Conservation (phyloP, 2,329 filamentous ascomycete species). For the Calycina marina region DNA sequence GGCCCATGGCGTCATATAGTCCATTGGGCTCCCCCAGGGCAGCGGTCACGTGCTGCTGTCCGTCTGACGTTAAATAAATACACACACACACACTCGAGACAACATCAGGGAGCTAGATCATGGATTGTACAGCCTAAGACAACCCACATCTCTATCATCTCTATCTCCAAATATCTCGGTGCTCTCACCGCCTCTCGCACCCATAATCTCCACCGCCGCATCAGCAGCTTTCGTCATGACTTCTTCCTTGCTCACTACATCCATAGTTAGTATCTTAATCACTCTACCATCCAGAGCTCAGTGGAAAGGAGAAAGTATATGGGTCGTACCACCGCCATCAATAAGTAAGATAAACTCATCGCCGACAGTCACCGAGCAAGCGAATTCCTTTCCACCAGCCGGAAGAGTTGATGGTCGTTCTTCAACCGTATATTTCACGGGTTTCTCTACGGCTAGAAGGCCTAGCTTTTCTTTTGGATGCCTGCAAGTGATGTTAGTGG, state of each 20-base stretch:
- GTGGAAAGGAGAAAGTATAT: neutral
- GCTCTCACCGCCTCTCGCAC: no score
- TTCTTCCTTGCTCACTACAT: conserved; percentile 32
- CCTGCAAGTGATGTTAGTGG: no score
- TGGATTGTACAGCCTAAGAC: no score
- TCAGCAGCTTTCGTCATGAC: conserved; percentile 39
- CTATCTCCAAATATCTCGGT: no score
- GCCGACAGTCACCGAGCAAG: conserved; percentile 36
- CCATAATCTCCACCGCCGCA: neutral
- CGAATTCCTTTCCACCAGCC: conserved; percentile 14
- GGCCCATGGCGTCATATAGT: no score
- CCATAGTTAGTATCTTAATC: neutral
- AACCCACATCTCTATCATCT: no score
- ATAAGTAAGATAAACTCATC: conserved; percentile 31
- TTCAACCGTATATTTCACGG: conserved; percentile 37
- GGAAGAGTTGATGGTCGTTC: neutral
- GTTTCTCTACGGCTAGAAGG: conserved; percentile 34
- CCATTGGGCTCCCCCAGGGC: no score
- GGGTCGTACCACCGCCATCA: conserved; percentile 24
- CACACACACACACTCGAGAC: no score
- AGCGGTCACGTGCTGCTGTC: no score
- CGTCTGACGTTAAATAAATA: no score
- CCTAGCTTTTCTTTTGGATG: conserved; percentile 59
- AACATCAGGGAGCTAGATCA: no score
- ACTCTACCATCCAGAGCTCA: no score